A percentile compares a stretch with the other conserved stretches of the same genome.
phyloP scores from a whole-genome alignment of 2,329 filamentous ascomycete species.

The Talaromyces sp. region DNA sequence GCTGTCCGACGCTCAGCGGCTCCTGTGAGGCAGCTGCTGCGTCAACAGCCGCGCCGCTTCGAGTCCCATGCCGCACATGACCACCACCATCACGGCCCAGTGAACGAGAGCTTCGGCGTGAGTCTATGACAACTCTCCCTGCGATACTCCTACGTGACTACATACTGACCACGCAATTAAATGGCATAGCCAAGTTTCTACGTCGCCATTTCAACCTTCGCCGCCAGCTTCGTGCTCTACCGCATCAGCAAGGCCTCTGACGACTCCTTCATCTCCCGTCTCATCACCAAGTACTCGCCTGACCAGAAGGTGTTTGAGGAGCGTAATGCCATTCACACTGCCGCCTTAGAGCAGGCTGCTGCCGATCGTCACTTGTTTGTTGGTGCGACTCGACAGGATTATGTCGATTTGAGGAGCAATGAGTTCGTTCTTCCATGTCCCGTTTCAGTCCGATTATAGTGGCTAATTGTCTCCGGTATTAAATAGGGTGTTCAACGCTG shows the following conservation, averaged over 20 bases:
- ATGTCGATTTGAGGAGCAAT: slow-evolving; percentile 57
- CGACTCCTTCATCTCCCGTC: slow-evolving; percentile 39
- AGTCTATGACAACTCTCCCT: slow-evolving; percentile 22
- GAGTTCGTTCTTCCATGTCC: slow-evolving; percentile 51
- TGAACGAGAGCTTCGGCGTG: slow-evolving; percentile 47
- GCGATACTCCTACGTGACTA: not conserved
- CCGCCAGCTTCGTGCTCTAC: slow-evolving; percentile 43
- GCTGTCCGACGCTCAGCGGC: slow-evolving; percentile 39
- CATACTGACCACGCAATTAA: not conserved
- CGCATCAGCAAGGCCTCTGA: slow-evolving; percentile 37
- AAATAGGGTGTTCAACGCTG: slow-evolving; percentile 58
- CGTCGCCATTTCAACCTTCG: slow-evolving; percentile 42
- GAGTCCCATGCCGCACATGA: slow-evolving; percentile 40
- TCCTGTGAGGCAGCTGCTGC: slow-evolving; percentile 33
- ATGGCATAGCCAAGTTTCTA: slow-evolving; percentile 46
- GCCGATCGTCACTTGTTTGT: slow-evolving; percentile 60
- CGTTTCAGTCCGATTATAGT: not conserved
- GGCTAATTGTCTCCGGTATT: not conserved
- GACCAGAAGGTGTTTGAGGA: slow-evolving; percentile 53
- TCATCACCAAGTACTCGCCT: slow-evolving; percentile 56
- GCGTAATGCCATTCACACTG: slow-evolving; percentile 59
- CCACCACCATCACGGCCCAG: slow-evolving; percentile 39
- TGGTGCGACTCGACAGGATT: slow-evolving; percentile 38
- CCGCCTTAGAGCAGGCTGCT: slow-evolving; percentile 61
- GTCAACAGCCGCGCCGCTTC: slow-evolving; percentile 43